Base-by-base conservation (phyloP, 306 rosid genomes). In the Dryas alaskensis region DNA sequence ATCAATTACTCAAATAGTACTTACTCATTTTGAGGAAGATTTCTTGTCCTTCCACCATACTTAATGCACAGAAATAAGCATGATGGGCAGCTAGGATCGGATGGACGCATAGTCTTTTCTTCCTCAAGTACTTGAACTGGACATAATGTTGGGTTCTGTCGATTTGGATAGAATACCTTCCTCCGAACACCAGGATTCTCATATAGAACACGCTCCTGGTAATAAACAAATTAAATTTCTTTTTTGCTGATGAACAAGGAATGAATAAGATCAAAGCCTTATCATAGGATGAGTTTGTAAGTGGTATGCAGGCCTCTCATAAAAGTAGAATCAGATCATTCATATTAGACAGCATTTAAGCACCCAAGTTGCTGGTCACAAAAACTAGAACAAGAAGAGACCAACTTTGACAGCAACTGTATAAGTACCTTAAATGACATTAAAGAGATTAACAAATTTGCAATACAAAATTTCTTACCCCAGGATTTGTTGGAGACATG, bases 11-110 rank as follows among this genome's bases (percentile, higher is more conserved):
- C 27, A 45, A 49, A 42, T 40, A n/a, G 19, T 45, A 54, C 98
- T 83, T 83, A 92, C 98, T 92, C 95, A 79, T 92, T 90, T 78
- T 88, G 98, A 48, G 98, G 98, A 75, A 89, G 86, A 74, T 92
- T 92, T 79, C 98, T 89, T 59, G 98, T 92, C 69, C 97, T 90
- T 82, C 98, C 98, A 66, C 98, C 97, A 69, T 92, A 92, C 82
- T 92, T 92, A 62, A 92, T 92, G 73, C 98, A 92, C 80, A 92
- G 85, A 88, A 92, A 92, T 67, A 92, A 81, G 85, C 85, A 84
- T 53, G 98, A 92, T 73, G 95, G 98, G 66, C 96, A 90, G 72
- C 77, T 80, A 54, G 82, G 69, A 84, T 89, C 96, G 12, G 82
- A 88, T 55, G 97, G 95, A 54, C 98, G 92, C 98, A 92, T 92